Evolutionary conservation across 768 basidiomycete species (phyloP).

Genomic region (Tricholoma saponaceum): DNA sequence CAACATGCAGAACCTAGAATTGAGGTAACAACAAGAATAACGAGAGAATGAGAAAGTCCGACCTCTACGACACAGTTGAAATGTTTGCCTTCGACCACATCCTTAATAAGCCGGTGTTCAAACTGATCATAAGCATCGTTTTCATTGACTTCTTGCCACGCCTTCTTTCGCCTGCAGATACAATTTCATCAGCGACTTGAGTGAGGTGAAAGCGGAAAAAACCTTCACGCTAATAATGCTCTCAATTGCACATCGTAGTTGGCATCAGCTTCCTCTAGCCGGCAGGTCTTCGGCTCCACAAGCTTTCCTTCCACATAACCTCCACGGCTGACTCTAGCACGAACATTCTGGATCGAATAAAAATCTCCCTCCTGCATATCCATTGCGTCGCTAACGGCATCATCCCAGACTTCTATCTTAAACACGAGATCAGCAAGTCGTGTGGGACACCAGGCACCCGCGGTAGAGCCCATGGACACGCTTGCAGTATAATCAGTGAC

Average conservation of each 20-base stretch:
- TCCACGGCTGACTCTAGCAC: slow-evolving; percentile 33
- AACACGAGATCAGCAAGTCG: slow-evolving; percentile 41
- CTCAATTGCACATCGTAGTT: slow-evolving; percentile 34
- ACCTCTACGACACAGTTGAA: slow-evolving; percentile 63
- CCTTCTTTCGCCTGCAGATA: slow-evolving; percentile 44
- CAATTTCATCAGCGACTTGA: slow-evolving; percentile 1
- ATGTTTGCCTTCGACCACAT: slow-evolving; percentile 37
- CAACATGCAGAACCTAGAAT: slow-evolving; percentile 43
- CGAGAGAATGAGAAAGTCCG: slow-evolving; percentile 1
- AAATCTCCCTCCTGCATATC: slow-evolving; percentile 46
- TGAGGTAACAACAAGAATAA: neutral
- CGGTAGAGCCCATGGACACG: slow-evolving; percentile 23
- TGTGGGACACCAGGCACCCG: slow-evolving; percentile 43
- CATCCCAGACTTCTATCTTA: slow-evolving; percentile 59
- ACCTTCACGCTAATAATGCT: slow-evolving; percentile 48
- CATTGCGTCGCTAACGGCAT: slow-evolving; percentile 35
- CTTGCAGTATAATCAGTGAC: slow-evolving; percentile 66
- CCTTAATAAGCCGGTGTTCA: slow-evolving; percentile 43
- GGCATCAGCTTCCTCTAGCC: slow-evolving; percentile 37
- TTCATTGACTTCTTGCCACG: slow-evolving; percentile 32
- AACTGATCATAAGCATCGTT: slow-evolving; percentile 26
- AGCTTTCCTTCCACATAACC: slow-evolving; percentile 54
- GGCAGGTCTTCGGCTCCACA: slow-evolving; percentile 37
- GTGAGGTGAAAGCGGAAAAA: neutral
- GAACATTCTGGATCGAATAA: slow-evolving; percentile 50